Evolutionary conservation across 352 stramenopile species (phyloP), one percentile per base, ranked within the genome.

Genomic region (Peronospora farinosa): DNA sequence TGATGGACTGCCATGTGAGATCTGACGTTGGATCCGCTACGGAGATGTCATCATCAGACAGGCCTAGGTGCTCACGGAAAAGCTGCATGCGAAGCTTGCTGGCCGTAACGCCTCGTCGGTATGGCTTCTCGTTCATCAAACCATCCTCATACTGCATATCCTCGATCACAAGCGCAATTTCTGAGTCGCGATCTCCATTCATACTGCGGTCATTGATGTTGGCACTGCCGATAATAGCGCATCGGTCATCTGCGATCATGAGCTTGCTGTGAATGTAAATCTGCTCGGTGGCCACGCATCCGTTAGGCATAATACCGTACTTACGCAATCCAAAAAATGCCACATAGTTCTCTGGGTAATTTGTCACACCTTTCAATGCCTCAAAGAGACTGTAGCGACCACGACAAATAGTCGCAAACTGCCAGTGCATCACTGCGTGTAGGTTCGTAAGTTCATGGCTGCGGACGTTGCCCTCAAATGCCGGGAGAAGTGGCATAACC

Each of bases 181-280:
- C 84, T 17, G 81, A 92, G 53, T 94, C 84, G 36, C 90, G 86
- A 38, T 96, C 83, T 33, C 92, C 92, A 40, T 88, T 86, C 78
- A 97, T 93, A 55, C 86, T 97, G 7, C 92, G 86, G 56, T 98
- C 90, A 44, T 98, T 98, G 47, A 98, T 97, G 70, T 98, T 98
- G 8, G 91, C 92, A 46, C 83, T 96, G 15, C 92, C 92, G 39
- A 97, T 81, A 30, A 97, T 92, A 40, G 69, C 84, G 16, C 85
- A 83, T 48, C 78, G 76, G 56, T 98, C 92, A 49, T 98, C 92
- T 0, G 74, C 78, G 25, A 96, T 92, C 45, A 96, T 67, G 3
- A 95, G 63, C 63, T 96, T 95, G 56, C 81, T 91, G 67, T 96
- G 88, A 49, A 96, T 91, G 65, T 96, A 96, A n/a, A 96, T 91